These are phyloP conservation scores for Cardiospermum halicacabum DNA, from an alignment of 345 rosid species.

Conservation along the genomic window DNA sequence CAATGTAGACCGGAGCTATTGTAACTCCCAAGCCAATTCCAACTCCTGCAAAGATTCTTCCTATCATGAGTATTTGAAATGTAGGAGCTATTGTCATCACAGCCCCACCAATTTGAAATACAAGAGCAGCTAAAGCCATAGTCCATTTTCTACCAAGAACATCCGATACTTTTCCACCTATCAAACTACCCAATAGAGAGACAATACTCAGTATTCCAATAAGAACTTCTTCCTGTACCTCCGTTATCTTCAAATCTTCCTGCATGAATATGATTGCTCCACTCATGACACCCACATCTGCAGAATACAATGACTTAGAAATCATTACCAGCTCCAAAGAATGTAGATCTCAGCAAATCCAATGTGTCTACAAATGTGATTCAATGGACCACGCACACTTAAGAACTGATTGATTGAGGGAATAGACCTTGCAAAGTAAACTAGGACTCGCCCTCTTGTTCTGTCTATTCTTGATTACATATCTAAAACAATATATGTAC, in stretches of 20 bases:
- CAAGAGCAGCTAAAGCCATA: conserved; percentile 79
- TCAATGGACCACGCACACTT: no score
- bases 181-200: conserved; percentile 83
- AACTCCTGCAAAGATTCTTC: conserved; percentile 71
- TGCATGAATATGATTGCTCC: conserved; percentile 90
- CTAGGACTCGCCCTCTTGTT: neutral
- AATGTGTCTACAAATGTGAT: no score
- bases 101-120: conserved; percentile 73
- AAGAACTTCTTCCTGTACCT: conserved; percentile 76
- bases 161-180: conserved; percentile 84
- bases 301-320: conserved; percentile 5
- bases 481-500: neutral
- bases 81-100: conserved; percentile 78
- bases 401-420: neutral
- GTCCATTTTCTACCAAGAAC: conserved; percentile 86
- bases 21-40: conserved; percentile 90
- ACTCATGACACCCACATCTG: conserved; percentile 97
- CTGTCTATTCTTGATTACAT: neutral
- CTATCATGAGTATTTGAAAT: conserved; percentile 60
- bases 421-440: neutral
- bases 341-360: neutral
- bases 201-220: conserved; percentile 72
- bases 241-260: conserved; percentile 70
- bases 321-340: neutral
- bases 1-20: conserved; percentile 88